Evolutionary conservation across 768 basidiomycete species (phyloP).

Genomic region (Cyclocybe aegerita): DNA sequence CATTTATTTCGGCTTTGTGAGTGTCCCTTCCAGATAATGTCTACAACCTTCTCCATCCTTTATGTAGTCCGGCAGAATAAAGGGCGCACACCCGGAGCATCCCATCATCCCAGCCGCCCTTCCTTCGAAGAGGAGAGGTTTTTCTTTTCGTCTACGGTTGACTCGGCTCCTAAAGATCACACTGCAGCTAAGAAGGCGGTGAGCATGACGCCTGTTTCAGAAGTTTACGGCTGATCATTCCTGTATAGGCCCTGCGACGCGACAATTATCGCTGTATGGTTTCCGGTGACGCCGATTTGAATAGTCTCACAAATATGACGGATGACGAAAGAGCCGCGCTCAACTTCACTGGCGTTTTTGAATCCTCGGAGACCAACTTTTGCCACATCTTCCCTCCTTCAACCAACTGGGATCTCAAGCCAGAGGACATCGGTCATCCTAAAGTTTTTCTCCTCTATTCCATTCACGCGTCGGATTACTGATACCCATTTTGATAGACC

Average conservation of each 20-base stretch:
- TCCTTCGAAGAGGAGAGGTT: too few relatives aligned
- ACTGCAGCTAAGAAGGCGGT: conserved; percentile 9
- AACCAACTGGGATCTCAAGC: conserved; percentile 1
- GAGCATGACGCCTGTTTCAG: background rate
- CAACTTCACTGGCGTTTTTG: background rate
- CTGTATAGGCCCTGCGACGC: conserved; percentile 9
- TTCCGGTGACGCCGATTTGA: background rate
- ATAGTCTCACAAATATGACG: background rate
- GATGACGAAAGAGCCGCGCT: background rate
- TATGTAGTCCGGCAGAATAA: conserved; percentile 3
- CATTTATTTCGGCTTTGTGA: conserved; percentile 1
- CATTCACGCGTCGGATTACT: too few relatives aligned
- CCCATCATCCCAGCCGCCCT: conserved; percentile 3
- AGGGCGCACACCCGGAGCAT: conserved; percentile 4
- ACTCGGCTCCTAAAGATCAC: conserved; percentile 1
- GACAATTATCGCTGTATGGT: conserved; percentile 8
- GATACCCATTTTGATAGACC: too few relatives aligned
- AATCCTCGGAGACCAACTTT: conserved; percentile 1
- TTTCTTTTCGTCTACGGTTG: conserved; percentile 1
- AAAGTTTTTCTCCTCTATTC: background rate
- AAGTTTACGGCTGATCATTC: background rate
- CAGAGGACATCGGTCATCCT: background rate
- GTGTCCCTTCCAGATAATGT: background rate
- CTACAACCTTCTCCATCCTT: background rate
- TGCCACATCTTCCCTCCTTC: conserved; percentile 11